phyloP scores from a whole-genome alignment of 2,329 filamentous ascomycete genomes.

The Pseudocercospora fuligena region DNA sequence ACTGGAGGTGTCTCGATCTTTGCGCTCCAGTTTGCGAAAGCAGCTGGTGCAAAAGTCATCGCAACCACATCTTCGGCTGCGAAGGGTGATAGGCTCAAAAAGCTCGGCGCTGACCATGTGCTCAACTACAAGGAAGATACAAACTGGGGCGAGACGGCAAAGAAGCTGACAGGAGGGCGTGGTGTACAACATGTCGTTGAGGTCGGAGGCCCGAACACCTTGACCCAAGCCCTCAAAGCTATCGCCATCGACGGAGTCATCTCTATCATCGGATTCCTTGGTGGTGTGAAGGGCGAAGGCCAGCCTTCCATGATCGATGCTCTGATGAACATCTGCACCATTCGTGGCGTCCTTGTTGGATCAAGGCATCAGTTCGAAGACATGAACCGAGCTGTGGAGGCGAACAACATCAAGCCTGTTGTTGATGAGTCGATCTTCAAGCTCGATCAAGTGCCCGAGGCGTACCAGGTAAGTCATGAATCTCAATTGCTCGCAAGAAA shows the following conservation, averaged over 20 bases:
- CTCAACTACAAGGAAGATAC: constrained; percentile 61
- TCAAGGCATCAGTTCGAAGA: constrained; percentile 61
- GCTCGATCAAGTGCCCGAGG: constrained; percentile 57
- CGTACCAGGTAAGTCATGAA: constrained; percentile 44
- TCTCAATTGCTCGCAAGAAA: no score
- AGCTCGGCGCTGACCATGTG: constrained; percentile 60
- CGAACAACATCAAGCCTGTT: constrained; percentile 63
- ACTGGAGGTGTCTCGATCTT: constrained; percentile 72
- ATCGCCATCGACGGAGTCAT: constrained; percentile 59
- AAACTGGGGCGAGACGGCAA: constrained; percentile 61
- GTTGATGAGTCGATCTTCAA: constrained; percentile 63
- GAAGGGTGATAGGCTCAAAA: constrained; percentile 57
- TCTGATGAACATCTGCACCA: constrained; percentile 57
- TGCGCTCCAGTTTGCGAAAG: constrained; percentile 63
- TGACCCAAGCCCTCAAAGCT: constrained; percentile 55
- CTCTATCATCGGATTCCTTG: constrained; percentile 63
- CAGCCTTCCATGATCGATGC: constrained; percentile 59
- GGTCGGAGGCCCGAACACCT: constrained; percentile 67
- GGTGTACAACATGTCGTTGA: constrained; percentile 70
- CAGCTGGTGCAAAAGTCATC: constrained; percentile 61
- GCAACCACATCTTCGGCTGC: constrained; percentile 59
- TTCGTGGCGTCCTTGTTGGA: constrained; percentile 63
- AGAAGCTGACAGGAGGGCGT: constrained; percentile 55
- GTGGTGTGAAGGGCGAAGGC: constrained; percentile 51
- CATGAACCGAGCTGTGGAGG: constrained; percentile 64